Evolutionary conservation across 2,329 filamentous ascomycete genomes (phyloP).

Genomic region (Colletotrichum karsti): DNA sequence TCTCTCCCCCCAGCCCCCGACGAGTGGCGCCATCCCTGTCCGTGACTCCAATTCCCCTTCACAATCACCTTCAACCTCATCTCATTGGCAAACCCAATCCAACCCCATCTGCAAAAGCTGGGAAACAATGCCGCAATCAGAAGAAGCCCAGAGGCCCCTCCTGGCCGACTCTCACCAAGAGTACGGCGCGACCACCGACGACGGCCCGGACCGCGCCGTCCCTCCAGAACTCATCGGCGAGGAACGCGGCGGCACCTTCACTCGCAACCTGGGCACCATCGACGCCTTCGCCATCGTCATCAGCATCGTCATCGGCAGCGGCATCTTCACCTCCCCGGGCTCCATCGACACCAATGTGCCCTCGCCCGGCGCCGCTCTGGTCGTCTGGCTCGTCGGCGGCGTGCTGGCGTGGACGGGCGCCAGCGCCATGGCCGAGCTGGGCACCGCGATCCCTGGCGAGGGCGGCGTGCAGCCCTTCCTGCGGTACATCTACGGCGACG

Average conservation of each 20-base stretch:
- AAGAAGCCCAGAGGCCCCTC: constrained; percentile 18
- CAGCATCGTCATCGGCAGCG: constrained; percentile 71
- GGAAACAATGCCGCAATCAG: constrained; percentile 9
- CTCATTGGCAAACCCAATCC: not conserved
- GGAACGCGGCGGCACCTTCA: constrained; percentile 41
- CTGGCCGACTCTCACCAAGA: constrained; percentile 21
- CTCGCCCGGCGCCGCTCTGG: constrained; percentile 64
- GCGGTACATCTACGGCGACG: constrained; percentile 67
- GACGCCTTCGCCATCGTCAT: constrained; percentile 68
- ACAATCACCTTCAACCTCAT: not conserved
- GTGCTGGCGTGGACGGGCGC: constrained; percentile 72
- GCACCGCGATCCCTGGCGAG: constrained; percentile 70
- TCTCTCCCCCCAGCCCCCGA: not conserved
- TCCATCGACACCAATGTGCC: constrained; percentile 71
- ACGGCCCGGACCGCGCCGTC: constrained; percentile 4
- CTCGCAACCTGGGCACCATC: constrained; percentile 52
- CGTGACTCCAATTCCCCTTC: not conserved
- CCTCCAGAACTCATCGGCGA: constrained; percentile 7
- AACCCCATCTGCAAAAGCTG: not conserved
- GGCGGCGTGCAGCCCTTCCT: constrained; percentile 71
- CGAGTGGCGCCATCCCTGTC: constrained; percentile 22
- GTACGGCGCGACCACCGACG: constrained; percentile 17
- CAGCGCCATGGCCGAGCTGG: constrained; percentile 68
- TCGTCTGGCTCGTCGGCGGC: constrained; percentile 70
- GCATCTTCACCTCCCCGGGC: constrained; percentile 71